Evolutionary conservation across 2,329 filamentous ascomycete species (phyloP), one percentile per base, ranked within the genome.

Genomic region (Endoconidiophora laricicola): DNA sequence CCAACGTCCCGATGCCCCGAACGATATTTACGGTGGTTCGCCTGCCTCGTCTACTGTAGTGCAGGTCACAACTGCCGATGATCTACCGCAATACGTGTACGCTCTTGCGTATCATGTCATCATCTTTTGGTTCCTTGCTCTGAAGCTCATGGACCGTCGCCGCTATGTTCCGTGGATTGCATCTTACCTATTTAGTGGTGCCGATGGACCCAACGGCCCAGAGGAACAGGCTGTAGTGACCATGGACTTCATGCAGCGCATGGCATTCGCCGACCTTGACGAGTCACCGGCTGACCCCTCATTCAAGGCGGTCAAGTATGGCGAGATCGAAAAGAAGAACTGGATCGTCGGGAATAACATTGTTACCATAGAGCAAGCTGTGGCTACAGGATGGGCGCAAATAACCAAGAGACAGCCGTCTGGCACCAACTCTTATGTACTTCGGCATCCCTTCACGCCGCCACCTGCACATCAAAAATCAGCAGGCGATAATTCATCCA

Each of bases 141-240:
- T 98, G 57, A 90, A 86, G 59, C 73, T 94, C 47, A 77, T 81
- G 37, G 87, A 95, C 60, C 80, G 91, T 46, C 77, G 81, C 33
- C 85, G 78, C 54, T 81, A 94, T 56, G 87, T 95, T 47, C 79
- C 79, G 24, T 94, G 86, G 85, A 94, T 98, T 55, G 82, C 84
- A 9, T 86, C 82, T 59, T 86, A 86, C 55, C 72, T 98, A 7
- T 88, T 90, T 57, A 81, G 75, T 6, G 86, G 94, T 59, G 74
- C 76, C 22, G 76, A 81, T 52, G 86, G 86, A 14, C 78, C 55
- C 14, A 61, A 76, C 39, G 79, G 86, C 50, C 76, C 88, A 33
- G 90, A 96, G 61, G 90, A 98, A 62, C 90, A 95, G 63, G 90
- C 87, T 4, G 76, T 94, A 57, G 87, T 94, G 33, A 91, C 91